phyloP scores from a whole-genome alignment of 1,284 basidiomycete species.

The Ustilago trichophora region DNA sequence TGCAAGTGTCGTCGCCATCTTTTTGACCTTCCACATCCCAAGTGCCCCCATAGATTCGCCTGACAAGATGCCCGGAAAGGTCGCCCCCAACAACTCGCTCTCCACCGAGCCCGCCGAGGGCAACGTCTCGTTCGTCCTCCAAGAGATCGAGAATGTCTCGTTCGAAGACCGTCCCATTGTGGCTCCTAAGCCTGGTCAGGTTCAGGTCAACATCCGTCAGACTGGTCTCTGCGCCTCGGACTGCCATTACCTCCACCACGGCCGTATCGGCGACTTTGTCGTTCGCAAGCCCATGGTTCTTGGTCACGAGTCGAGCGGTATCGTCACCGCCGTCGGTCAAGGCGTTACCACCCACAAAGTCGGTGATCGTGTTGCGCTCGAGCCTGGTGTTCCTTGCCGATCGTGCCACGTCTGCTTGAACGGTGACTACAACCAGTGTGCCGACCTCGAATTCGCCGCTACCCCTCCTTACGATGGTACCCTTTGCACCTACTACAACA shows the following conservation, averaged over 20 bases:
- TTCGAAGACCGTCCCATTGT: constrained; percentile 82
- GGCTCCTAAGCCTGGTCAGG: constrained; percentile 74
- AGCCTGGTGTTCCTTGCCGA: constrained; percentile 80
- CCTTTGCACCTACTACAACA: constrained; percentile 73
- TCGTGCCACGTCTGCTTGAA: constrained; percentile 71
- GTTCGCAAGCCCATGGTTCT: constrained; percentile 82
- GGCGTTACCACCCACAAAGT: constrained; percentile 77
- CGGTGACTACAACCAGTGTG: constrained; percentile 68
- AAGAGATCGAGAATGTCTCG: constrained; percentile 75
- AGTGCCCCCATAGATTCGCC: too few species aligned
- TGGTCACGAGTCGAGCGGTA: constrained; percentile 73
- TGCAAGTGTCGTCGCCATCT: too few species aligned
- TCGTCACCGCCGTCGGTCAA: constrained; percentile 73
- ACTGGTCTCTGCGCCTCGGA: constrained; percentile 80
- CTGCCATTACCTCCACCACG: constrained; percentile 68
- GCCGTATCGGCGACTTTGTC: constrained; percentile 73
- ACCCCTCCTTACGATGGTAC: constrained; percentile 91
- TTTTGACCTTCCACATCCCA: too few species aligned
- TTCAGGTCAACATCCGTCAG: constrained; percentile 89
- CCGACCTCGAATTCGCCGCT: constrained; percentile 82
- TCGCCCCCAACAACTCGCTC: constrained; percentile 59
- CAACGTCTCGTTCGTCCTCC: constrained; percentile 82
- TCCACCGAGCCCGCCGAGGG: constrained; percentile 51
- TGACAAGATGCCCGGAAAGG: constrained; percentile 27
- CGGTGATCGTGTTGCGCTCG: constrained; percentile 87